Conservation (phyloP, 768 basidiomycete species). For the Lenzites betulinus region DNA sequence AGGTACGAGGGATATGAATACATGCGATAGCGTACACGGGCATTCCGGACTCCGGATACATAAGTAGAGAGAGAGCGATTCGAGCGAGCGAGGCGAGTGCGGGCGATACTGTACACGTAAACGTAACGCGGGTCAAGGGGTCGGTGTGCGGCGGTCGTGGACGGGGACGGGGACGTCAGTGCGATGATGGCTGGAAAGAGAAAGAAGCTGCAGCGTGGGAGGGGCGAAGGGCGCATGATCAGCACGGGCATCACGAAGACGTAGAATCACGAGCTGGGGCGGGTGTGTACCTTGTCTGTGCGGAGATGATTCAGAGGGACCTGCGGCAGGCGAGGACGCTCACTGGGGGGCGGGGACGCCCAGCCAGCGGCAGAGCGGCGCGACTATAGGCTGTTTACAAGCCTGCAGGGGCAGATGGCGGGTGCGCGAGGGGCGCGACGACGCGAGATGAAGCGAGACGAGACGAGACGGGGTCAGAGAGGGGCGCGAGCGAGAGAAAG, state of each 20-base stretch:
- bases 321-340: background rate
- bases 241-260: background rate
- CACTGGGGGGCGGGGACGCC: background rate
- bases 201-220: background rate
- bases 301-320: background rate
- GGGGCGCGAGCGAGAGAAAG: background rate
- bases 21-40: no score
- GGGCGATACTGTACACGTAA: no score
- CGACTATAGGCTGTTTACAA: background rate
- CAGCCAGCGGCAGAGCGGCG: constrained; percentile 3
- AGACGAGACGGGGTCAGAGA: constrained; percentile 1
- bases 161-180: no score
- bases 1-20: no score
- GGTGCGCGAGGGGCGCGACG: no score
- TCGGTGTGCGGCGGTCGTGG: no score
- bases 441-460: background rate
- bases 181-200: no score
- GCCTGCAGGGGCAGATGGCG: background rate
- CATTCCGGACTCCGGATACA: no score
- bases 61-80: no score
- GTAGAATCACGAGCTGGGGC: background rate
- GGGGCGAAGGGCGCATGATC: background rate
- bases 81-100: no score
- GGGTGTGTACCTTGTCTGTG: background rate
- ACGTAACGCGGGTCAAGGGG: no score